A percentile compares a stretch with the other conserved stretches of the same genome.
phyloP scores from a whole-genome alignment of 129 eudicot genomes.

The Chrysanthemum seticuspe region DNA sequence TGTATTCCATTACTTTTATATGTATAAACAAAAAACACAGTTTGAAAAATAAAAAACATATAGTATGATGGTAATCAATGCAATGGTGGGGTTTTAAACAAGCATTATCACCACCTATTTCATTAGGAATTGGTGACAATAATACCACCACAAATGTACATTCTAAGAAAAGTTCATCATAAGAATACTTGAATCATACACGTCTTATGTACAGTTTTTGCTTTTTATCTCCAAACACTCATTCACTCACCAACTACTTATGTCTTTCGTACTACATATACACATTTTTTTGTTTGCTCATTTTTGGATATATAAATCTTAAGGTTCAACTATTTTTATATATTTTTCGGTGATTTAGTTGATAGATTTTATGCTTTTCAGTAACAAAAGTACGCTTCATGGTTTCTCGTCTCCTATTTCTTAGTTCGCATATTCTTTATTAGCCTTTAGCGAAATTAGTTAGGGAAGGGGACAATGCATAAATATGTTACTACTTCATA shows the following conservation, averaged over 20 bases:
- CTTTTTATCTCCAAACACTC: conserved; percentile 26
- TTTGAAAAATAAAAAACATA: neutral
- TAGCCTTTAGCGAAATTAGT: too few species aligned
- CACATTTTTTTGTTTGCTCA: conserved; percentile 7
- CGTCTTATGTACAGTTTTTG: conserved; percentile 22
- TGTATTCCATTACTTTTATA: neutral
- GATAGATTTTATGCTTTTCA: too few species aligned
- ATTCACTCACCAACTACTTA: conserved; percentile 27
- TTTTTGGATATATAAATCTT: neutral
- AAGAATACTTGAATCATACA: conserved; percentile 38
- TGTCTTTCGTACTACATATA: conserved; percentile 14
- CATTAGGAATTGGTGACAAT: conserved; percentile 31
- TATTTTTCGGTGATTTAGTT: neutral
- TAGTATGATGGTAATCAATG: conserved; percentile 16
- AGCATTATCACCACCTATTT: conserved; percentile 20
- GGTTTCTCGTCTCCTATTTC: neutral
- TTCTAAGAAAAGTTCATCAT: conserved; percentile 28
- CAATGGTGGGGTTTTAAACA: conserved; percentile 32
- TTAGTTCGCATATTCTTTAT: too few species aligned
- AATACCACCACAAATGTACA: conserved; percentile 25
- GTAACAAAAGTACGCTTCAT: neutral
- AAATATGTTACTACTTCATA: too few species aligned
- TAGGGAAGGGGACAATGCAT: too few species aligned
- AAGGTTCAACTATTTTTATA: neutral
- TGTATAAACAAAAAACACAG: neutral